Percentiles rank a stretch among this genome's conserved stretches.
phyloP scores from a whole-genome alignment of 352 stramenopile genomes.

The Pythium monospermum region DNA sequence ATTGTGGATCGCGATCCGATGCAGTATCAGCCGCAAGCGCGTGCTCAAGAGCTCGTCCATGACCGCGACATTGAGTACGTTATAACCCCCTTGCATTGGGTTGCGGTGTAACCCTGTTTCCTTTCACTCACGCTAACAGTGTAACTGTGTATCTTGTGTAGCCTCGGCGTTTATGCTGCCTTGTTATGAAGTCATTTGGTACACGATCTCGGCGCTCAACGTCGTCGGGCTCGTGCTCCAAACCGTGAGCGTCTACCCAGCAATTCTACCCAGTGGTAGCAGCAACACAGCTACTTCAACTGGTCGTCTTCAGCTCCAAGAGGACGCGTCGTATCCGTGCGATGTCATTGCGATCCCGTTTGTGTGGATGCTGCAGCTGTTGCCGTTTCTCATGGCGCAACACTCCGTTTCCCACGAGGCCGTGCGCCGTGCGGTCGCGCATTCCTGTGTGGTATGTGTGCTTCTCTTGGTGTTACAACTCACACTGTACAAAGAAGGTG shows the following conservation, averaged over 20 bases:
- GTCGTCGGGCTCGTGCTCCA: slow-evolving; percentile 47
- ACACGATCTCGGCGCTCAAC: slow-evolving; percentile 62
- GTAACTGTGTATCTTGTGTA: slow-evolving; percentile 17
- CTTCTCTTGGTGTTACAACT: slow-evolving; percentile 58
- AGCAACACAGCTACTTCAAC: neutral
- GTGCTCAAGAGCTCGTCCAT: slow-evolving; percentile 58
- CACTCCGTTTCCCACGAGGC: slow-evolving; percentile 74
- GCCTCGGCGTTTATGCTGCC: slow-evolving; percentile 84
- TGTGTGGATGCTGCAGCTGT: slow-evolving; percentile 68
- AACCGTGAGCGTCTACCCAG: slow-evolving; percentile 40
- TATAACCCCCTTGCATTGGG: neutral
- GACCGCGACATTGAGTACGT: slow-evolving; percentile 73
- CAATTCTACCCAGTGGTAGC: slow-evolving; percentile 4
- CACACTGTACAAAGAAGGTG: slow-evolving; percentile 47
- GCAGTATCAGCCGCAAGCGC: slow-evolving; percentile 68
- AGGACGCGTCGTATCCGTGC: slow-evolving; percentile 42
- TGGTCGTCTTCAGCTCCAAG: slow-evolving; percentile 11
- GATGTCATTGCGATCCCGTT: slow-evolving; percentile 49
- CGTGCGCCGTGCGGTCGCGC: slow-evolving; percentile 61
- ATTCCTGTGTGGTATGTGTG: slow-evolving; percentile 53
- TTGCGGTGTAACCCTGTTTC: neutral
- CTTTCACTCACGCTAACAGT: too few species aligned
- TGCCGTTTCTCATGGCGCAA: slow-evolving; percentile 85
- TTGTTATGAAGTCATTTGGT: slow-evolving; percentile 84
- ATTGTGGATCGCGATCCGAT: slow-evolving; percentile 67